Base-by-base conservation (phyloP, 345 rosid species). In the Acer yangbiense region DNA sequence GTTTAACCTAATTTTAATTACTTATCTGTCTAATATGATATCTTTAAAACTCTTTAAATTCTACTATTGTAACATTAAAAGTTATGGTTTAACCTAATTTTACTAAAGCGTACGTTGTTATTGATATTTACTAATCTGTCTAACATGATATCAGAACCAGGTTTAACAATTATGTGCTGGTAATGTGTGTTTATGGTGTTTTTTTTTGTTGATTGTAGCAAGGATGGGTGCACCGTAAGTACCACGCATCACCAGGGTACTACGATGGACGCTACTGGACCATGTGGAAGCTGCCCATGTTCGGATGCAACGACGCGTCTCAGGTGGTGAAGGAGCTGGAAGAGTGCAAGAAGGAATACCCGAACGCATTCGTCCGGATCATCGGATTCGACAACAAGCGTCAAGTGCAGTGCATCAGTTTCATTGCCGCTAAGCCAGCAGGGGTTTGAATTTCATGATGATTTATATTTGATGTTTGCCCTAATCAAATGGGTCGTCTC, bases 281-380 rank as follows among this genome's bases (percentile, higher is more conserved):
- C 21, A 87, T 86, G 89, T 88, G 90, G 86, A 88, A 84, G 89
- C 79, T 88, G 25, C 87, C 88, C 17, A 83, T 87, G 88, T 87
- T 73, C 69, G 90, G 90, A 29, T 87, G 88, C 85, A 87, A 78
- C 0, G 90, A 87, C 75, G 55, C 87, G 2, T n/a, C 81, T 0
- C 89, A 88, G 67, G 89, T 88, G 80, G n/a, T 82, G 78, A 82
- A 82, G 85, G 90, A 88, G 85, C 82, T 88, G 7, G 21, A 80
- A 63, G 87, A 86, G 76, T 52, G 54, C 78, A 81, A 76, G 82
- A 84, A 78, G 76, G 80, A 72, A 10, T 80, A 83, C 86, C 90
- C 90, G 0, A 0, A 74, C 0, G 48, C 88, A 2, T 83, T 82
- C 77, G 68, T 85, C 54, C 78, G 90, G 64, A 85, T 82, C 77